phyloP scores from a whole-genome alignment of 768 basidiomycete species.

The Dendrothele bispora region DNA sequence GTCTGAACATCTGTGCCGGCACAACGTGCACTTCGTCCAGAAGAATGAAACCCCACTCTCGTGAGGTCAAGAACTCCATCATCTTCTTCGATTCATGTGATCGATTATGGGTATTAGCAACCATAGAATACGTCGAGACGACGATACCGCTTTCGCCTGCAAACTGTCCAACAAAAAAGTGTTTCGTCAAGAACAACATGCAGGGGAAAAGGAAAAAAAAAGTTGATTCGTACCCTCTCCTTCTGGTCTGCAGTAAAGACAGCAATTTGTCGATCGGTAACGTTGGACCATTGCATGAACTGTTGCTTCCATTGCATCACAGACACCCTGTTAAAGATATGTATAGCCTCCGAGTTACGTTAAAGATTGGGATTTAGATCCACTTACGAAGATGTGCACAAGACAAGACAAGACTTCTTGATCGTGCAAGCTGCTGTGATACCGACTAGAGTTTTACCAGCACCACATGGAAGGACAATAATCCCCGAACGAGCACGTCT shows the following conservation, averaged over 20 bases:
- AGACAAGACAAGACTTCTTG: constrained; percentile 96
- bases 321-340: constrained; percentile 58
- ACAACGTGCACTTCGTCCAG: constrained; percentile 99
- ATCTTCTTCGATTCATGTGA: constrained; percentile 99
- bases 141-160: constrained; percentile 97
- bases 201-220: not conserved
- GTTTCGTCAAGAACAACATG: not conserved
- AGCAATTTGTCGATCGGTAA: constrained; percentile 94
- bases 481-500: constrained; percentile 98
- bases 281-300: constrained; percentile 98
- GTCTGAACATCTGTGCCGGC: constrained; percentile 97
- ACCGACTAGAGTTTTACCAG: constrained; percentile 98
- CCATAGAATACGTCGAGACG: constrained; percentile 99
- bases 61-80: constrained; percentile 99
- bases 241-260: constrained; percentile 98
- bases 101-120: constrained; percentile 96
- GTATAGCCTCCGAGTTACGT: too few species aligned
- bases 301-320: constrained; percentile 99
- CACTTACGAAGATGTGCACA: constrained; percentile 97
- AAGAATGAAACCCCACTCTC: constrained; percentile 98
- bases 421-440: constrained; percentile 99
- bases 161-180: constrained; percentile 58
- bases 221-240: constrained; percentile 89
- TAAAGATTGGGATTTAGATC: not conserved
- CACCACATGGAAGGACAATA: constrained; percentile 97